phyloP scores from a whole-genome alignment of 2,329 filamentous ascomycete species.

The Aspergillus quadrilineatus region DNA sequence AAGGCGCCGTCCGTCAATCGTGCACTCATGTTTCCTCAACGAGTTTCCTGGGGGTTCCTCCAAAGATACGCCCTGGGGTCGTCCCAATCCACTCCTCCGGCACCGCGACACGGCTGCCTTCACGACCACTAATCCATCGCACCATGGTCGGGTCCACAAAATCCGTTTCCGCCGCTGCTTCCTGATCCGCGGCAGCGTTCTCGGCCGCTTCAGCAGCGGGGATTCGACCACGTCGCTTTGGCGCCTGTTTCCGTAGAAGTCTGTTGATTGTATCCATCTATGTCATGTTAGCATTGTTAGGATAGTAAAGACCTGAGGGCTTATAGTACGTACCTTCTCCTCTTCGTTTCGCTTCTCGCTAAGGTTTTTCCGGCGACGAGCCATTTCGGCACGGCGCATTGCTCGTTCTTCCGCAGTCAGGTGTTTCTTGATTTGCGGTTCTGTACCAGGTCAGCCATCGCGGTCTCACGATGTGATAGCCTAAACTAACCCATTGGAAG shows the following conservation, averaged over 20 bases:
- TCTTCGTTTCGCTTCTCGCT: slow-evolving; percentile 77
- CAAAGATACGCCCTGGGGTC: slow-evolving; percentile 43
- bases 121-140: slow-evolving; percentile 45
- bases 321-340: slow-evolving; percentile 63
- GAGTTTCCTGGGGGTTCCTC: slow-evolving; percentile 31
- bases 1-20: not conserved
- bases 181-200: slow-evolving; percentile 41
- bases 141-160: slow-evolving; percentile 47
- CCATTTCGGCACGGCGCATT: slow-evolving; percentile 73
- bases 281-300: slow-evolving; percentile 17
- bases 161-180: slow-evolving; percentile 33
- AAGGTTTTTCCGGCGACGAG: slow-evolving; percentile 68
- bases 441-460: slow-evolving; percentile 36
- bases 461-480: not conserved
- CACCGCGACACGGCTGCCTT: slow-evolving; percentile 45
- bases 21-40: slow-evolving; percentile 38
- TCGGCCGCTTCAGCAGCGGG: slow-evolving; percentile 47
- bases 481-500: slow-evolving; percentile 55
- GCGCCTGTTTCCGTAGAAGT: slow-evolving; percentile 65
- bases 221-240: slow-evolving; percentile 56
- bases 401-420: slow-evolving; percentile 71
- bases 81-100: slow-evolving; percentile 51
- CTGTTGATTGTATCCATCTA: slow-evolving; percentile 68
- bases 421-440: slow-evolving; percentile 71
- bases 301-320: not conserved